Base-by-base conservation (phyloP, 805 yeast species). In the Monosporozyma unispora region DNA sequence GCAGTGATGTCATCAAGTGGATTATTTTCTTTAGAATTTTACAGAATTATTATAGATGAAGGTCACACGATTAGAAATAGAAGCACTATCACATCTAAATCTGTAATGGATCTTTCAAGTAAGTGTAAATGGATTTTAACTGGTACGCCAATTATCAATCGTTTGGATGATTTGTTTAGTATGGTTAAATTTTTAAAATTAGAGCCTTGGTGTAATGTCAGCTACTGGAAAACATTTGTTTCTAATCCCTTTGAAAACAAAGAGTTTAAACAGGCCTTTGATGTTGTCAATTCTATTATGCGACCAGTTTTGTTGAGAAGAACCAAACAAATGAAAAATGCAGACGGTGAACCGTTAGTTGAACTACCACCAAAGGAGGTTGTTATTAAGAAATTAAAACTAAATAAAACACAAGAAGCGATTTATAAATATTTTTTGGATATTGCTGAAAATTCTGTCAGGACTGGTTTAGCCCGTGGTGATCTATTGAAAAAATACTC, bases 91-190 rank as follows among this genome's bases (percentile, higher is more conserved):
- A 83, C 96, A 0, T 81, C 96, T 0, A 82, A 81, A 54, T 84
- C 97, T 0, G 75, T 89, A 7, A 79, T 78, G 64, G 84, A 78
- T 21, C 60, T 90, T n/a, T 59, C 68, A 9, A 80, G 87, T 57
- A 70, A 73, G 18, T 72, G 93, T 45, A 79, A 80, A 52, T 90
- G 98, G 98, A 73, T 84, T 3, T 70, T 91, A 44, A 88, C 97
- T 0, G 98, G 98, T 7, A 90, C 98, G 0, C 97, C 98, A 0
- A 86, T 90, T 27, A 84, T 89, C 38, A 90, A 90, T 64, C 70
- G 90, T 53, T 70, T 91, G 9, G 97, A 91, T 63, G 98, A 91
- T 63, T 67, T 91, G 44, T 90, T 78, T 61, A 82, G 95, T 5
- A 66, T 89, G 45, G 78, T 89, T 16, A 79, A 80, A 55, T 91